Evolutionary conservation across 176 grass and related monocot species (phyloP).

Genomic region (Cocos nucifera): DNA sequence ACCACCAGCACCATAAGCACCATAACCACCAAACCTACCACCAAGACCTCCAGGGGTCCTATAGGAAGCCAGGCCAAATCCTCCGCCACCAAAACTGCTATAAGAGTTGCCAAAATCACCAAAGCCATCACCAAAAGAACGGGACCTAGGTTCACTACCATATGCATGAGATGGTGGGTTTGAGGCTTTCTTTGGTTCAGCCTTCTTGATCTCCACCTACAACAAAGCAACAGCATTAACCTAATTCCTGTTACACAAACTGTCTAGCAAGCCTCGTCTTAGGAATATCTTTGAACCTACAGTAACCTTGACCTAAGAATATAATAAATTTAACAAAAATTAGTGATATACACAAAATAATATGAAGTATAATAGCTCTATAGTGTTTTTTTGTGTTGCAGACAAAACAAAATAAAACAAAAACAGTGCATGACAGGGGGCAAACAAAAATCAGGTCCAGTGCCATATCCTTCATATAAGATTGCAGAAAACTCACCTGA

Average conservation of each 20-base stretch:
- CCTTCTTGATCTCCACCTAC: constrained; percentile 99
- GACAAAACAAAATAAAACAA: too few relatives aligned
- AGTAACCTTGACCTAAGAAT: neutral
- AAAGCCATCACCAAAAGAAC: constrained; percentile 52
- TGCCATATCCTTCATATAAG: constrained; percentile 19
- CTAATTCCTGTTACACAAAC: constrained; percentile 42
- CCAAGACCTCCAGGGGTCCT: constrained; percentile 27
- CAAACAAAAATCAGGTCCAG: constrained; percentile 2
- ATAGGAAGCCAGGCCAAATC: constrained; percentile 38
- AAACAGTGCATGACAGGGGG: neutral
- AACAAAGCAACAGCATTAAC: constrained; percentile 61
- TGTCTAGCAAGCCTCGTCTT: constrained; percentile 3
- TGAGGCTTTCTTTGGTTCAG: constrained; percentile 96
- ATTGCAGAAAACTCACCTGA: constrained; percentile 51
- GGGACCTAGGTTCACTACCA: constrained; percentile 66
- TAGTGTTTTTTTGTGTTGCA: too few relatives aligned
- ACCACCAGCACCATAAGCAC: constrained; percentile 24
- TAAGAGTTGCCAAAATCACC: constrained; percentile 29
- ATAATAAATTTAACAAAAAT: neutral
- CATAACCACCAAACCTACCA: constrained; percentile 41
- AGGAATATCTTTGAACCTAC: neutral
- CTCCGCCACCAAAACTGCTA: constrained; percentile 33
- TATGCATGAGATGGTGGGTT: constrained; percentile 38
- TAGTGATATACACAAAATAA: neutral
- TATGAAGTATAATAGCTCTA: too few relatives aligned